Evolutionary conservation across 1,139 yeast species (phyloP).

Genomic region (Yamadazyma atmosphaerica): DNA sequence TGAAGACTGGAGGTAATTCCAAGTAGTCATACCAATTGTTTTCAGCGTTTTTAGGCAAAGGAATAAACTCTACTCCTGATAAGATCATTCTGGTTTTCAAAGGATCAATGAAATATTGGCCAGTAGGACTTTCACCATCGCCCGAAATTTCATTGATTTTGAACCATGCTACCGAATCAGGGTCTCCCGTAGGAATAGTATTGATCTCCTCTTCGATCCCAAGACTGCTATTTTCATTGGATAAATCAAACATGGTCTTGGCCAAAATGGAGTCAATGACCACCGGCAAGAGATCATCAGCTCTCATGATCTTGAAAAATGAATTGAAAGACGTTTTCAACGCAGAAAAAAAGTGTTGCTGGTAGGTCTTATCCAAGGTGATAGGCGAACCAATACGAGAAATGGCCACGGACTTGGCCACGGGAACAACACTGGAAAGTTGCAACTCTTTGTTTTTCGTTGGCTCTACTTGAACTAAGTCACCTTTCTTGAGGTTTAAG

Average conservation of each 20-base stretch:
- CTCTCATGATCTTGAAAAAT: constrained; percentile 55
- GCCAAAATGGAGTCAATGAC: constrained; percentile 74
- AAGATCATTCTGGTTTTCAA: constrained; percentile 65
- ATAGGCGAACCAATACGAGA: constrained; percentile 71
- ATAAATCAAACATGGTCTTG: constrained; percentile 51
- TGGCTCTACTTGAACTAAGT: constrained; percentile 31
- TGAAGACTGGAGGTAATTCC: constrained; percentile 39
- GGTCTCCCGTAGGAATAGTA: constrained; percentile 57
- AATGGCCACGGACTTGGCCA: constrained; percentile 53
- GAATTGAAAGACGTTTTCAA: constrained; percentile 63
- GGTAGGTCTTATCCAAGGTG: constrained; percentile 66
- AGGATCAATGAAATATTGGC: constrained; percentile 65
- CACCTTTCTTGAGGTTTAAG: constrained; percentile 33
- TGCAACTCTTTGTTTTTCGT: constrained; percentile 14
- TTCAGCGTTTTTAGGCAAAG: constrained; percentile 34
- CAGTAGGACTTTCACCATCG: constrained; percentile 23
- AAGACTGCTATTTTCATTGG: constrained; percentile 18
- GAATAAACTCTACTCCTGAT: constrained; percentile 53
- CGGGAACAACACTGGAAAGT: constrained; percentile 26
- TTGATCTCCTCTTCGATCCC: constrained; percentile 32
- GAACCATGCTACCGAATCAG: constrained; percentile 87
- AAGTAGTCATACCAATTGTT: constrained; percentile 53
- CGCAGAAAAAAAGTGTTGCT: constrained; percentile 63
- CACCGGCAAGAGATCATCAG: constrained; percentile 72
- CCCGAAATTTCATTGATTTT: constrained; percentile 49